Evolutionary conservation across 139 green algal genomes (phyloP).

Genomic region (Nannochloris sp.): DNA sequence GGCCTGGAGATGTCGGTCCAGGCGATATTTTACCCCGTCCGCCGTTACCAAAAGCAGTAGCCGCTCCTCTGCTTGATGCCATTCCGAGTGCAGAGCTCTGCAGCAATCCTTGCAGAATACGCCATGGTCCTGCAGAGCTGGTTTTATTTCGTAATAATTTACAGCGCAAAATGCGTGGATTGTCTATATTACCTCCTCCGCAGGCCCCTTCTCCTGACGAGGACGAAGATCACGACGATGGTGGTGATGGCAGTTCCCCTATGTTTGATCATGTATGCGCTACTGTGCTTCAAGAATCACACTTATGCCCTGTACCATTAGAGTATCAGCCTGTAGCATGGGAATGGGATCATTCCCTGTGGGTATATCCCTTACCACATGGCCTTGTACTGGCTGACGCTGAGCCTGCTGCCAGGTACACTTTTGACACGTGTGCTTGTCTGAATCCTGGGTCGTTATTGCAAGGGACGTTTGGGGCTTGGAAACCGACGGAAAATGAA

Average conservation of each 20-base stretch:
- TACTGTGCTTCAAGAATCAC: constrained; percentile 85
- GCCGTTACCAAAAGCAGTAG: constrained; percentile 52
- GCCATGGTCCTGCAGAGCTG: constrained; percentile 50
- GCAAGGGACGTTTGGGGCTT: constrained; percentile 56
- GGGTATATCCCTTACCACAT: constrained; percentile 79
- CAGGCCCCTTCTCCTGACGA: neutral
- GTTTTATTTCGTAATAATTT: constrained; percentile 69
- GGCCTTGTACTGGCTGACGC: constrained; percentile 70
- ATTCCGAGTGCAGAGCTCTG: constrained; percentile 59
- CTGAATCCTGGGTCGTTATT: constrained; percentile 72
- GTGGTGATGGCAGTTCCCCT: neutral
- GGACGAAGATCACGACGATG: constrained; percentile 3
- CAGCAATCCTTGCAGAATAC: constrained; percentile 72
- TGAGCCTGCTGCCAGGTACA: constrained; percentile 29
- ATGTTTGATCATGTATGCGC: constrained; percentile 53
- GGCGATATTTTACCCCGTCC: constrained; percentile 60
- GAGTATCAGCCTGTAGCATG: constrained; percentile 52
- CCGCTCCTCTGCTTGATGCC: constrained; percentile 30
- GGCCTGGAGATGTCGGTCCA: constrained; percentile 65
- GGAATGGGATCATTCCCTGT: constrained; percentile 73
- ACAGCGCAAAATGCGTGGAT: constrained; percentile 45
- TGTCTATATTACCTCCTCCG: constrained; percentile 44
- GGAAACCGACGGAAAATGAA: constrained; percentile 34
- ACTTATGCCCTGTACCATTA: constrained; percentile 85
- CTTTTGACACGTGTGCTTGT: constrained; percentile 53